Evolutionary conservation across 2,329 filamentous ascomycete species (phyloP).

Genomic region (Fusarium liriodendri): DNA sequence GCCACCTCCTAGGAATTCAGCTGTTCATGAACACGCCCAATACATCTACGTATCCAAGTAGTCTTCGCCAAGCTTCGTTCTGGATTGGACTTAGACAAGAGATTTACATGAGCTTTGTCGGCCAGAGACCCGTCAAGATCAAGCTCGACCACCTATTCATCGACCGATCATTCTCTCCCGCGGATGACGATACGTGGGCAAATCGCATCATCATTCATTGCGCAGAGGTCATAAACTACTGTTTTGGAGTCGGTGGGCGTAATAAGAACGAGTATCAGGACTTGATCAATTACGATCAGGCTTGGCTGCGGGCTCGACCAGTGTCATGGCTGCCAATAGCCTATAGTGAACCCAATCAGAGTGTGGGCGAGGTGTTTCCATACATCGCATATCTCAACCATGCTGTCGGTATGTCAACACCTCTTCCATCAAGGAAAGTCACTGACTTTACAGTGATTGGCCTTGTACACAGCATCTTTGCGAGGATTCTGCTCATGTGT

Average conservation of each 20-base stretch:
- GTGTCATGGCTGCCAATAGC: constrained; percentile 66
- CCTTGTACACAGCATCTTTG: constrained; percentile 69
- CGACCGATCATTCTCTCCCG: constrained; percentile 60
- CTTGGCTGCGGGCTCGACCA: constrained; percentile 61
- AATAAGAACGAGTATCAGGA: constrained; percentile 53
- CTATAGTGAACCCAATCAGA: constrained; percentile 49
- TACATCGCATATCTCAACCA: constrained; percentile 68
- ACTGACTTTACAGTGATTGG: constrained; percentile 60
- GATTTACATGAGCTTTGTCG: constrained; percentile 66
- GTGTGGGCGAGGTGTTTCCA: constrained; percentile 60
- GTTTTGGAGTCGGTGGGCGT: constrained; percentile 60
- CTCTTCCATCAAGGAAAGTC: background rate
- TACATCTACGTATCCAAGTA: constrained; percentile 44
- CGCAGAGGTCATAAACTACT: constrained; percentile 73
- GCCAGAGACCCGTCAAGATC: constrained; percentile 59
- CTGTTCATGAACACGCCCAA: constrained; percentile 58
- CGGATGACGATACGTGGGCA: constrained; percentile 67
- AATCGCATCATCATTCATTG: constrained; percentile 71
- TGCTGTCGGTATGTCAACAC: constrained; percentile 59
- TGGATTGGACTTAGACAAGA: constrained; percentile 69
- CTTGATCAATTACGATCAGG: constrained; percentile 57
- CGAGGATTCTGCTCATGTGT: constrained; percentile 65
- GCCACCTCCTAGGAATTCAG: constrained; percentile 59
- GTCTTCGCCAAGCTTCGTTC: constrained; percentile 64
- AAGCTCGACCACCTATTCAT: constrained; percentile 62